A percentile compares a stretch with the other conserved stretches of the same genome.
Evolutionary conservation across 2,329 filamentous ascomycete genomes (phyloP).

Genomic region (Phialocephala subalpina): DNA sequence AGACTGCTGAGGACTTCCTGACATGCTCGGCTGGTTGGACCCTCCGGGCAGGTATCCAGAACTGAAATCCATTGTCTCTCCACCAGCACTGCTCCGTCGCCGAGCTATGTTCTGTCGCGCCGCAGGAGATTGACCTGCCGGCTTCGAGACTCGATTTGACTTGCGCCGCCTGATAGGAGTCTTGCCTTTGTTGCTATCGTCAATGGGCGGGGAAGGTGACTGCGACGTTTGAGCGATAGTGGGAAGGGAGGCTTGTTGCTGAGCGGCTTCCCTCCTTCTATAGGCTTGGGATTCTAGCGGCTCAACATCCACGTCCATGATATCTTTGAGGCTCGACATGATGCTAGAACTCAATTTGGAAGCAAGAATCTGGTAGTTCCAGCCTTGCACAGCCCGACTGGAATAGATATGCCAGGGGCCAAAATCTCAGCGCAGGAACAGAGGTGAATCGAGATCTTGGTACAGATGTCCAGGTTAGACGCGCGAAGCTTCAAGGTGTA

Average conservation of each 20-base stretch:
- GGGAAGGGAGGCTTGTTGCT: constrained; percentile 38
- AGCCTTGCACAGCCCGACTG: constrained; percentile 43
- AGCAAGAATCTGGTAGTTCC: constrained; percentile 35
- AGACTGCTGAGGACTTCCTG: constrained; percentile 37
- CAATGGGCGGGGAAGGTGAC: constrained; percentile 34
- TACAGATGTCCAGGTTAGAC: constrained; percentile 29
- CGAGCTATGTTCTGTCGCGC: constrained; percentile 31
- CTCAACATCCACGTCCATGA: constrained; percentile 47
- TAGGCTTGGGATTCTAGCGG: constrained; percentile 45
- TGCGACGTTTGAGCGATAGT: constrained; percentile 34
- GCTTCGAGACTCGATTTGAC: constrained; percentile 39
- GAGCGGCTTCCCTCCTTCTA: constrained; percentile 43
- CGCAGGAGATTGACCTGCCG: constrained; percentile 27
- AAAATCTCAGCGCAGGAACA: constrained; percentile 38
- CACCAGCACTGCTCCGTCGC: constrained; percentile 35
- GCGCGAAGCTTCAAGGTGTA: constrained; percentile 26
- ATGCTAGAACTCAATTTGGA: constrained; percentile 39
- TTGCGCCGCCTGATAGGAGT: constrained; percentile 38
- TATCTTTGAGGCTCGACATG: constrained; percentile 47
- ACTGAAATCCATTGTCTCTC: constrained; percentile 39
- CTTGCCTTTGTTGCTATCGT: constrained; percentile 35
- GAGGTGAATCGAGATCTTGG: constrained; percentile 35
- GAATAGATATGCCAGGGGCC: constrained; percentile 39
- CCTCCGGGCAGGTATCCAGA: constrained; percentile 33
- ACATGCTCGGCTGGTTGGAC: constrained; percentile 35